Evolutionary conservation across 1,284 basidiomycete genomes (phyloP), one percentile per base, ranked within the genome.

Genomic region (Cronartium ribicola): DNA sequence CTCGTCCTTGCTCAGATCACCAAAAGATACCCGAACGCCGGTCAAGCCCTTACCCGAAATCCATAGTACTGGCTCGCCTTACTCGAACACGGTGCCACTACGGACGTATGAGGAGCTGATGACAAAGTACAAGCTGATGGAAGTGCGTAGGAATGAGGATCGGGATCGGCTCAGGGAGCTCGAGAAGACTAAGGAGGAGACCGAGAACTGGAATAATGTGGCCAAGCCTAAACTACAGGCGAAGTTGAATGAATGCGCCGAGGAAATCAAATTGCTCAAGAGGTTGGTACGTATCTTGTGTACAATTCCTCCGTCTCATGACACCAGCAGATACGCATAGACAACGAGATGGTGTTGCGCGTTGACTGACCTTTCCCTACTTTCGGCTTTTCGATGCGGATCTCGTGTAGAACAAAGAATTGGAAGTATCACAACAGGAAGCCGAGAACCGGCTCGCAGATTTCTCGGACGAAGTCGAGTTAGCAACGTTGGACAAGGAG

Each of bases 401-500:
- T 29, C 29, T 29, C 29, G 51, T 65, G 20, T 66, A 76, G 67
- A 82, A 89, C 14, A 85, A 87, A 39, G 89, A 91, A 79, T 83
- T 88, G 0, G 85, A 88, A 77, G 86, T 80, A 2, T 81, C 89
- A 72, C 83, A 90, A 43, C 83, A 85, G 1, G 84, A 86, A 29
- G 82, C 89, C n/a, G 88, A 90, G 76, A 83, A 81, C 17, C 84
- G 87, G 51, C 84, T 88, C 1, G 80, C 87, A 5, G 92, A 95
- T 78, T 81, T 89, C 1, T 87, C 90, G 71, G 94, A 97, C 77
- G 91, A 94, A 80, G 83, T 98, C 46, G 96, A 99, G 83, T 93
- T 98, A 88, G 86, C 88, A 3, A 92, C 92, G 84, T 83, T 99
- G 77, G 96, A 99, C 81, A 93, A 94, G 81, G 96, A 99, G 81